Evolutionary conservation across 495 filamentous ascomycete genomes (phyloP).

Genomic region (Elasticomyces elasticus): DNA sequence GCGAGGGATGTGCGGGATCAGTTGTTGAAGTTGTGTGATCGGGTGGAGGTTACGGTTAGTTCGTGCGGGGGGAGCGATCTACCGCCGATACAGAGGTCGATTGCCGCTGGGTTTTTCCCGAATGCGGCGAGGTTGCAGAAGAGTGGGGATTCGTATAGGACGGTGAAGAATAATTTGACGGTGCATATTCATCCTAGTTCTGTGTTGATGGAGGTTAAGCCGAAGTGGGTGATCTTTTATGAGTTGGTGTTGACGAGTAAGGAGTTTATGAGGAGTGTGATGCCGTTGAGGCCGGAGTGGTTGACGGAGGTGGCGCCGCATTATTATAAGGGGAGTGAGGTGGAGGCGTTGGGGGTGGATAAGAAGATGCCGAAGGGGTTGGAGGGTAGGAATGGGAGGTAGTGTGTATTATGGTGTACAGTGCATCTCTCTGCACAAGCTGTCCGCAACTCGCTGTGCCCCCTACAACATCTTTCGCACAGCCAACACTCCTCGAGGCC

Average conservation of each 20-base stretch:
- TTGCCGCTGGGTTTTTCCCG: conserved; percentile 89
- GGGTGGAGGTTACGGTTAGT: conserved; percentile 69
- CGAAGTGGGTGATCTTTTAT: conserved; percentile 84
- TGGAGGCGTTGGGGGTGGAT: conserved; percentile 69
- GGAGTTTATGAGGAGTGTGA: conserved; percentile 84
- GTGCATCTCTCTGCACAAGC: no score
- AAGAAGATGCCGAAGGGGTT: conserved; percentile 55
- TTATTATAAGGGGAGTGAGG: conserved; percentile 87
- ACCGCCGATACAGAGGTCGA: conserved; percentile 70
- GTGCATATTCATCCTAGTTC: conserved; percentile 85
- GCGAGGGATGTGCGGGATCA: conserved; percentile 92
- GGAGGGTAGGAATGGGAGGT: neutral
- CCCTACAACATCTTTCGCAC: neutral
- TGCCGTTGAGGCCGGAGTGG: conserved; percentile 81
- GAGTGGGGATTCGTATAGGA: conserved; percentile 84
- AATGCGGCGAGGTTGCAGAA: conserved; percentile 82
- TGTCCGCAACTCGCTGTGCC: no score
- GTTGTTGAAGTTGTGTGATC: conserved; percentile 85
- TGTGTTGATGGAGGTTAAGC: conserved; percentile 70
- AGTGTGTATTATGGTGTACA: neutral
- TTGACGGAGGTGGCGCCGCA: conserved; percentile 87
- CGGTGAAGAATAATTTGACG: conserved; percentile 81
- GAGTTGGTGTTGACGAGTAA: conserved; percentile 88
- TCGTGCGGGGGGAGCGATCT: conserved; percentile 57
- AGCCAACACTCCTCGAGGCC: no score